These are phyloP conservation scores for Bacterosira constricta DNA, from an alignment of 108 stramenopile genomes.

Conservation along the genomic window DNA sequence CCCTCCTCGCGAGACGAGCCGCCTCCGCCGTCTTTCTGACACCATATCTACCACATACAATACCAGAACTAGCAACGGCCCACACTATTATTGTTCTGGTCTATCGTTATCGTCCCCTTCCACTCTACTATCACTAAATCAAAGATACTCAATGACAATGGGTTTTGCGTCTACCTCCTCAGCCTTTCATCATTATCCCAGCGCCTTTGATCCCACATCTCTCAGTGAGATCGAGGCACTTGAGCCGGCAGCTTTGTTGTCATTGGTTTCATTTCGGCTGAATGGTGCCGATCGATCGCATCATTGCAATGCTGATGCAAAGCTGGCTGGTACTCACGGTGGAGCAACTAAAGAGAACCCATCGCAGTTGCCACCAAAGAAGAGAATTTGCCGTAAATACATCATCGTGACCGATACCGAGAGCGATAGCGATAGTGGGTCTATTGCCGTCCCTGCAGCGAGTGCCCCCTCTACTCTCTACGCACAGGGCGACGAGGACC, in stretches of 20 bases:
- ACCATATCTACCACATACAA: too few species aligned
- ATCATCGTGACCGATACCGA: neutral
- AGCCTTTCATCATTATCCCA: neutral
- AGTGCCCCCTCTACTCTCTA: conserved; percentile 22
- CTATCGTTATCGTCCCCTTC: too few species aligned
- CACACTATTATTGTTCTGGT: too few species aligned
- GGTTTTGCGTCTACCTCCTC: neutral
- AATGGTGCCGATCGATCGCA: neutral
- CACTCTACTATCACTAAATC: neutral
- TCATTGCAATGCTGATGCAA: neutral
- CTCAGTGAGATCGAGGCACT: conserved; percentile 3
- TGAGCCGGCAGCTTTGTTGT: neutral
- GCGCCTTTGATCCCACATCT: neutral
- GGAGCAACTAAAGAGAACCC: neutral
- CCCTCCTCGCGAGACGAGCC: too few species aligned
- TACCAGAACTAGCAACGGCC: too few species aligned
- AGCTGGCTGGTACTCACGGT: neutral
- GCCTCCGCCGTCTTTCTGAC: too few species aligned
- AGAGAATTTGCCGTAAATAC: neutral
- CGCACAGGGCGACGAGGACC: conserved; percentile 18
- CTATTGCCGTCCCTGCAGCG: neutral
- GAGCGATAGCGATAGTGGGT: too few species aligned
- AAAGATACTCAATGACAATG: neutral
- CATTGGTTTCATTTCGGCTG: neutral
- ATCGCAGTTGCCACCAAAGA: conserved; percentile 1